A percentile compares a stretch with the other conserved stretches of the same genome.
Conservation (phyloP, 306 rosid species). For the Casuarina glauca region DNA sequence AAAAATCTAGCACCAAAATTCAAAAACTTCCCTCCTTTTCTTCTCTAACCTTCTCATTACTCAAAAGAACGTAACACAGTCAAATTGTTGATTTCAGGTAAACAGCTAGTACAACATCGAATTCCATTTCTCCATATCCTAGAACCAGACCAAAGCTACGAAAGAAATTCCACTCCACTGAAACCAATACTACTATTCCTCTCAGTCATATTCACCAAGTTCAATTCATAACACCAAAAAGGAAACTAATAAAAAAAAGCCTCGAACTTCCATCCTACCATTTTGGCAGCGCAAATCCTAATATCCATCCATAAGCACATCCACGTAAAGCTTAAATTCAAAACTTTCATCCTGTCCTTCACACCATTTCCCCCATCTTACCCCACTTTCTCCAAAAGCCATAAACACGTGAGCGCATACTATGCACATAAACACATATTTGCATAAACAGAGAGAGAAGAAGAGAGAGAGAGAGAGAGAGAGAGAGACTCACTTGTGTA, state of each 20-base stretch:
- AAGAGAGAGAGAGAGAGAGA: constrained; percentile 1
- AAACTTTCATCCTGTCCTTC: neutral
- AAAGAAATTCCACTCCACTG: neutral
- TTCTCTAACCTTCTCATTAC: neutral
- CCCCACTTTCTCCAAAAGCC: constrained; percentile 8
- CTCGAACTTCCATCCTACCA: neutral
- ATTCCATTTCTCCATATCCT: neutral
- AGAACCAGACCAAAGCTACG: neutral
- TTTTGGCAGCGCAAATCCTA: neutral
- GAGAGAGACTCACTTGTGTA: constrained; percentile 55
- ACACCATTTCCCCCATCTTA: neutral
- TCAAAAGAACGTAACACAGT: neutral
- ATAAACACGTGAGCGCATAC: neutral
- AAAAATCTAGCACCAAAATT: neutral
- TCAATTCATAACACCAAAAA: neutral
- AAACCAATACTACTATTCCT: neutral
- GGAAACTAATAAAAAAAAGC: neutral
- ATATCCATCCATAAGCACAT: neutral
- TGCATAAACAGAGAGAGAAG: neutral
- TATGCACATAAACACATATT: neutral
- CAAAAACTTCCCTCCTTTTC: neutral
- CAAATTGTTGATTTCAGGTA: neutral
- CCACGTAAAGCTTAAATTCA: neutral
- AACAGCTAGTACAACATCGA: neutral
- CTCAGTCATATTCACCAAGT: neutral